Evolutionary conservation across 2,329 filamentous ascomycete genomes (phyloP).

Genomic region (Claviceps pusilla): DNA sequence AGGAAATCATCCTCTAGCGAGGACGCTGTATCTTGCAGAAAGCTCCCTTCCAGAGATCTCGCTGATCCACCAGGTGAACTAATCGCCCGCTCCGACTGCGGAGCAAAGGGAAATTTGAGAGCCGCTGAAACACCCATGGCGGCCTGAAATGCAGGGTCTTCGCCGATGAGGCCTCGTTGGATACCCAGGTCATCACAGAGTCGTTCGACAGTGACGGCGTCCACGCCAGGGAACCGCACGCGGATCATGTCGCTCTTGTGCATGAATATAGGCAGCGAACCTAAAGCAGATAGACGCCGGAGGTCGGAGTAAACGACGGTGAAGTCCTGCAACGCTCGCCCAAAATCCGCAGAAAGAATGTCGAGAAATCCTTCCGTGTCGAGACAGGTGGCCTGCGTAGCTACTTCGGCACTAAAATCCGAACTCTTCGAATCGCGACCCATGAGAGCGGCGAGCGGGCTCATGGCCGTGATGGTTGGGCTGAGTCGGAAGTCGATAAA

Average conservation of each 20-base stretch:
- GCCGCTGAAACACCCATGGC: constrained; percentile 57
- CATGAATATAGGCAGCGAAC: constrained; percentile 69
- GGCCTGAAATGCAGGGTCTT: constrained; percentile 60
- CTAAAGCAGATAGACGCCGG: constrained; percentile 58
- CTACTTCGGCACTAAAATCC: constrained; percentile 24
- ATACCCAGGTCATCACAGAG: constrained; percentile 83
- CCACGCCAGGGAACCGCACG: constrained; percentile 82
- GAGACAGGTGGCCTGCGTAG: constrained; percentile 42
- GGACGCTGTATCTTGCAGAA: constrained; percentile 22
- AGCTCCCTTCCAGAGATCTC: constrained; percentile 28
- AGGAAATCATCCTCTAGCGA: constrained; percentile 21
- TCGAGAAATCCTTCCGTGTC: constrained; percentile 76
- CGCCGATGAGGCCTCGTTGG: constrained; percentile 58
- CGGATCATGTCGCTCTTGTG: constrained; percentile 53
- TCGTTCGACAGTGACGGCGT: constrained; percentile 63
- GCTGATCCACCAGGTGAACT: constrained; percentile 35
- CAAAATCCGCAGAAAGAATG: constrained; percentile 74
- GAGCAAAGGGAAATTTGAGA: constrained; percentile 75
- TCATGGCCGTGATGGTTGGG: constrained; percentile 80
- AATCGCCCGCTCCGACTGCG: constrained; percentile 27
- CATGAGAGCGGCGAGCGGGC: constrained; percentile 47
- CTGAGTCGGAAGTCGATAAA: constrained; percentile 79
- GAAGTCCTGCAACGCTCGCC: constrained; percentile 70
- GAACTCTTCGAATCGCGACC: constrained; percentile 30
- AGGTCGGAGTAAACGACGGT: constrained; percentile 68